Evolutionary conservation across 140 eudicot species (phyloP), one percentile per base, ranked within the genome.

Genomic region (Anethum foeniculum): DNA sequence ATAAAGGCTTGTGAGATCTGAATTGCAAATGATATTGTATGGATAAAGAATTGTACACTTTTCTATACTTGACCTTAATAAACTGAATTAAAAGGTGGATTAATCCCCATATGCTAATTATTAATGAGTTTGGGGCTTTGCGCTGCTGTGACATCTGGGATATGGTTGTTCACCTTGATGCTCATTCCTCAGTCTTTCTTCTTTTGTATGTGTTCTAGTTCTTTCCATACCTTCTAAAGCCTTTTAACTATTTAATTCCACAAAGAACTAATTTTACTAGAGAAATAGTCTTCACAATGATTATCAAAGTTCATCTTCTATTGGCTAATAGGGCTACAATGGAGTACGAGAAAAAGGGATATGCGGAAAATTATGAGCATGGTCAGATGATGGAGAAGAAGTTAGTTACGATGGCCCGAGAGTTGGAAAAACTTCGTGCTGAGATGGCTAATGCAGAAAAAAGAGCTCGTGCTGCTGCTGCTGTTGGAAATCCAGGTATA

Each of bases 391-490:
- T 94, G 98, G 97, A 94, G 91, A 92, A 84, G 85, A 92, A 94
- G 79, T 85, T 94, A 82, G 79, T 94, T 69, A 60, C 94, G n/a
- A 94, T 94, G 97, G 96, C 96, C 39, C 87, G 98, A 23, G 98
- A 94, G 86, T 75, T 94, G 90, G 98, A 94, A 81, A 94, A 94
- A 84, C 88, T 94, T 75, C 96, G 96, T 27, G 98, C 98, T 21
- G 98, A 94, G 91, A 86, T 94, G 92, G 93, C 96, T 81, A 89
- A 88, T 88, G 97, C 94, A 44, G 96, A 94, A 85, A 94, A 94
- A 84, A 90, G 96, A 85, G 91, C 98, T 27, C 96, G 86, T 71
- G 92, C 94, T 58, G 90, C 89, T 48, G 90, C 94, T 18, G 88
- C 91, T 28, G 88, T 81, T 80, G 96, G 85, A 77, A 90, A 89